Conservation (phyloP, 2,329 filamentous ascomycete species). For the Colletotrichum karsti region DNA sequence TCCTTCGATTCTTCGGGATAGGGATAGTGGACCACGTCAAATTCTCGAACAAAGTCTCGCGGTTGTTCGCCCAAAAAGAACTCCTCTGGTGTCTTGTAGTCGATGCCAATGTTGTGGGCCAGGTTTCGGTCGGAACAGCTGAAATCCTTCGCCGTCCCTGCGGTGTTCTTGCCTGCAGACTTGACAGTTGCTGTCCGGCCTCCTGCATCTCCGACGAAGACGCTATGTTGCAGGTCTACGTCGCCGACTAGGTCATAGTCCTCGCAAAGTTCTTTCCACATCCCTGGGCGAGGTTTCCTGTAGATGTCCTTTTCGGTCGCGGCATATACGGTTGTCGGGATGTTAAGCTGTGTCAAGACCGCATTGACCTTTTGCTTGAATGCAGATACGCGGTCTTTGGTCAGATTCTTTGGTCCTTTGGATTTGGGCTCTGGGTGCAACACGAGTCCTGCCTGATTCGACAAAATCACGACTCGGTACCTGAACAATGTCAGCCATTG, state of each 20-base stretch:
- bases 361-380: constrained; percentile 84
- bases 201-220: constrained; percentile 92
- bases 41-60: constrained; percentile 72
- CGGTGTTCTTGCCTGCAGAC: constrained; percentile 26
- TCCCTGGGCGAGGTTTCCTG: constrained; percentile 86
- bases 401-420: constrained; percentile 64
- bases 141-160: constrained; percentile 61
- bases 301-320: constrained; percentile 84
- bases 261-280: constrained; percentile 76
- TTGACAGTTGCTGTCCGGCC: constrained; percentile 62
- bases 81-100: constrained; percentile 89
- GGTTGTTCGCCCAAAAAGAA: constrained; percentile 79
- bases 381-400: constrained; percentile 72
- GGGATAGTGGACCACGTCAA: constrained; percentile 72
- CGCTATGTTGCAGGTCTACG: constrained; percentile 75
- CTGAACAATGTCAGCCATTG: constrained; percentile 48
- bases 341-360: constrained; percentile 75
- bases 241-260: constrained; percentile 67
- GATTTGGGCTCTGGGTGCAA: constrained; percentile 78
- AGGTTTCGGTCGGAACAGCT: constrained; percentile 80
- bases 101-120: constrained; percentile 83
- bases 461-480: constrained; percentile 81
- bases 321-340: constrained; percentile 85
- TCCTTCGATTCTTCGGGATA: constrained; percentile 41
- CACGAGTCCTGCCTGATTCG: constrained; percentile 87